Evolutionary conservation across 139 green algal species (phyloP).

Genomic region (Yamagishiella unicocca): DNA sequence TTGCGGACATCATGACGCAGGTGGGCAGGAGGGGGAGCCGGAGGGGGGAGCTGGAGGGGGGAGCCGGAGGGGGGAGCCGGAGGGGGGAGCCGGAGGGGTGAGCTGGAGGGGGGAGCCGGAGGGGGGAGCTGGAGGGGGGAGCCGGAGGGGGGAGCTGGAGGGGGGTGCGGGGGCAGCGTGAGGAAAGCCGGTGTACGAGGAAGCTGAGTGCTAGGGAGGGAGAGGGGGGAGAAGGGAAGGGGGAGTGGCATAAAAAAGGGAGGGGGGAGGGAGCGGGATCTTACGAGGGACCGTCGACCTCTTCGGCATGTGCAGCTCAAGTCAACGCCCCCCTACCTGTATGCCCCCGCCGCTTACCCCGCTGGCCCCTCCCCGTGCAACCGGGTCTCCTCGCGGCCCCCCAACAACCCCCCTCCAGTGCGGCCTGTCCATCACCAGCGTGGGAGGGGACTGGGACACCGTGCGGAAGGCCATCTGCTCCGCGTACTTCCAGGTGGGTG

Average conservation of each 20-base stretch:
- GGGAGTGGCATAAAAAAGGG: too few species aligned
- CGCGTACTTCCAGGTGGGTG: constrained; percentile 89
- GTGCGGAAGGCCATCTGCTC: constrained; percentile 97
- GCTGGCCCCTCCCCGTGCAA: too few species aligned
- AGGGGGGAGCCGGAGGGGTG: background rate
- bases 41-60: background rate
- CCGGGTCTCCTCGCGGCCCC: too few species aligned
- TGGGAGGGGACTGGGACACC: constrained; percentile 93
- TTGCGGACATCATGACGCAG: constrained; percentile 96
- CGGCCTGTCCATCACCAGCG: constrained; percentile 70
- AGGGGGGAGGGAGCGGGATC: too few species aligned
- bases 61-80: background rate
- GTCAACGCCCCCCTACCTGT: too few species aligned
- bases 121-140: background rate
- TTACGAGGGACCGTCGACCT: too few species aligned
- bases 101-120: background rate
- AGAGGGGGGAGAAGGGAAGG: too few species aligned
- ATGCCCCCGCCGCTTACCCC: too few species aligned
- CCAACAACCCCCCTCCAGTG: background rate
- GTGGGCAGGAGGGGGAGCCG: constrained; percentile 57
- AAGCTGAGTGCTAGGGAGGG: too few species aligned
- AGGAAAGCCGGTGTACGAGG: too few species aligned
- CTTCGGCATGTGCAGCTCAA: too few species aligned
- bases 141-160: background rate
- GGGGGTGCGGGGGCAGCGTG: background rate